phyloP scores from a whole-genome alignment of 768 basidiomycete species.

The Agrocybe pediades region DNA sequence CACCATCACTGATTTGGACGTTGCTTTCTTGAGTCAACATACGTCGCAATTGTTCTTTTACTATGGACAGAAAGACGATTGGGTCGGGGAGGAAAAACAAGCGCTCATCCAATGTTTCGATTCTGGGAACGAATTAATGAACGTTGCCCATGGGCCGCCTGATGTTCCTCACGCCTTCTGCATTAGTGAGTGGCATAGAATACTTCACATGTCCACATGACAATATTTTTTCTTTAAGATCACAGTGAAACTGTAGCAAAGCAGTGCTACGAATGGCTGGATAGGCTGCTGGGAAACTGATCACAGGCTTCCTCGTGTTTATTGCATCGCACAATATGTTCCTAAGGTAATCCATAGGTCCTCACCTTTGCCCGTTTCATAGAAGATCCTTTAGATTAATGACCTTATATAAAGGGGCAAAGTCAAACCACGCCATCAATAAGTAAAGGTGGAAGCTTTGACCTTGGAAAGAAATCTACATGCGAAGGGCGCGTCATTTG shows the following conservation, averaged over 20 bases:
- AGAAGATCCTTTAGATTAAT: too few relatives aligned
- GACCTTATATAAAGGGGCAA: too few relatives aligned
- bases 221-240: constrained; percentile 31
- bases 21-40: constrained; percentile 40
- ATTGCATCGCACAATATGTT: too few relatives aligned
- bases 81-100: constrained; percentile 64
- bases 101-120: constrained; percentile 42
- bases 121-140: constrained; percentile 29
- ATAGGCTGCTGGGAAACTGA: not conserved
- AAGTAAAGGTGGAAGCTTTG: too few relatives aligned
- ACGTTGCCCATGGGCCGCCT: constrained; percentile 43
- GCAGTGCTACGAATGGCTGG: constrained; percentile 50
- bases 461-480: too few relatives aligned
- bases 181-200: constrained; percentile 52
- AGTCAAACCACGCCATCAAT: too few relatives aligned
- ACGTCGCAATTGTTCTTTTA: constrained; percentile 46
- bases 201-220: not conserved
- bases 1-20: constrained; percentile 54
- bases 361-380: too few relatives aligned
- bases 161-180: constrained; percentile 75
- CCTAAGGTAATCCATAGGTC: too few relatives aligned
- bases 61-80: constrained; percentile 65
- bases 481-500: too few relatives aligned
- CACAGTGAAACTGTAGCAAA: constrained; percentile 51
- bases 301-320: not conserved